Percentiles rank a stretch among this genome's conserved stretches.
phyloP scores from a whole-genome alignment of 2,329 filamentous ascomycete genomes.

The Aquanectria penicillioides region DNA sequence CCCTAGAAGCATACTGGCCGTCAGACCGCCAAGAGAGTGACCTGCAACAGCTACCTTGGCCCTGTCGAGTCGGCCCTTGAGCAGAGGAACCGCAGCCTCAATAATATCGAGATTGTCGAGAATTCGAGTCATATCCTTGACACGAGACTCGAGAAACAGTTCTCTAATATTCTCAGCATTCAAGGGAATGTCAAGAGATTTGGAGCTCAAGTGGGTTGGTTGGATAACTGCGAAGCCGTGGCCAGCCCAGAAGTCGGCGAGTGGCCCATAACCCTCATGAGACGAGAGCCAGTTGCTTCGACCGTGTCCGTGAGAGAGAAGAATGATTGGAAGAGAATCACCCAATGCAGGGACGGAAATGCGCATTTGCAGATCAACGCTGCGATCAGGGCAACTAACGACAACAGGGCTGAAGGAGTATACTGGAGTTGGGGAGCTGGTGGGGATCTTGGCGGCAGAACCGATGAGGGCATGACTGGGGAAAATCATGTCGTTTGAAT shows the following conservation, averaged over 20 bases:
- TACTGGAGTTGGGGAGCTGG: slow-evolving; percentile 28
- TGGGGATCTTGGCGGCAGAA: slow-evolving; percentile 35
- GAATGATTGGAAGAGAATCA: slow-evolving; percentile 33
- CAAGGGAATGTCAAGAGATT: slow-evolving; percentile 14
- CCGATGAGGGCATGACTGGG: slow-evolving; percentile 35
- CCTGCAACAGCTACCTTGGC: slow-evolving; percentile 36
- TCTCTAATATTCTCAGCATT: slow-evolving; percentile 24
- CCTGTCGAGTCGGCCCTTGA: slow-evolving; percentile 37
- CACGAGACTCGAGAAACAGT: slow-evolving; percentile 35
- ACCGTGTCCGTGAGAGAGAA: slow-evolving; percentile 42
- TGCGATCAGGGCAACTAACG: slow-evolving; percentile 24
- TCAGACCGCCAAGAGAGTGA: slow-evolving; percentile 38
- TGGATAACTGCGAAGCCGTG: slow-evolving; percentile 44
- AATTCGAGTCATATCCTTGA: slow-evolving; percentile 34
- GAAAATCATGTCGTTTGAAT: slow-evolving; percentile 33
- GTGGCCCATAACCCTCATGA: slow-evolving; percentile 35
- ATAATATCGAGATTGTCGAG: slow-evolving; percentile 38
- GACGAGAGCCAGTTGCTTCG: slow-evolving; percentile 41
- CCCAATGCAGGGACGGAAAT: slow-evolving; percentile 31
- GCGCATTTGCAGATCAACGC: slow-evolving; percentile 38
- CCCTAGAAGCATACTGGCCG: slow-evolving; percentile 32
- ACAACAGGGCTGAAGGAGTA: slow-evolving; percentile 38
- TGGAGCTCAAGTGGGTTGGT: slow-evolving; percentile 40
- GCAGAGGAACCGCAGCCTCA: slow-evolving; percentile 31
- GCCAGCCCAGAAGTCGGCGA: slow-evolving; percentile 40